A percentile compares a stretch with the other conserved stretches of the same genome.
Evolutionary conservation across 345 rosid species (phyloP).

Genomic region (Melastoma malabathricum): DNA sequence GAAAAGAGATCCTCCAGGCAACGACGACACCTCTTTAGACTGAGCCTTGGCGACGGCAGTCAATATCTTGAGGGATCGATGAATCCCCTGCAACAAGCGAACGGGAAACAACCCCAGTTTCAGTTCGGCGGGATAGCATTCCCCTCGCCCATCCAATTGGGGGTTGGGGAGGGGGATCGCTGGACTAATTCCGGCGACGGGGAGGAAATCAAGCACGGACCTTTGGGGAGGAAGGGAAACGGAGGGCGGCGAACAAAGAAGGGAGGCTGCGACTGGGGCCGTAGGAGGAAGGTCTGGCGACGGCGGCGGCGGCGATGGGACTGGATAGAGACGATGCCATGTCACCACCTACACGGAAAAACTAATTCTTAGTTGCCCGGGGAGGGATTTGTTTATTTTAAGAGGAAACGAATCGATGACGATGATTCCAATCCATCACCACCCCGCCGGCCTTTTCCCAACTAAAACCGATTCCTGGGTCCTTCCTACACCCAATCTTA

Average conservation of each 20-base stretch:
- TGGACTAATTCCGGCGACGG: slow-evolving; percentile 3
- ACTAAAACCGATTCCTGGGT: no score
- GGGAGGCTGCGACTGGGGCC: neutral
- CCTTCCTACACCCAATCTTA: no score
- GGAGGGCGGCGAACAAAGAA: neutral
- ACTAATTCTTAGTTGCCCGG: no score
- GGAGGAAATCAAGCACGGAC: slow-evolving; percentile 16
- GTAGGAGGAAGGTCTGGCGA: slow-evolving; percentile 5
- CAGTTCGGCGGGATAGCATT: no score
- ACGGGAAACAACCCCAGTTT: slow-evolving; percentile 1
- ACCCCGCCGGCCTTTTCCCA: no score
- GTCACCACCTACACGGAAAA: neutral
- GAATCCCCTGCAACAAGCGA: slow-evolving; percentile 19
- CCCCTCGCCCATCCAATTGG: neutral
- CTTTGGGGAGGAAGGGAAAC: neutral
- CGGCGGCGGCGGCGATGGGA: neutral
- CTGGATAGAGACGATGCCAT: slow-evolving; percentile 10
- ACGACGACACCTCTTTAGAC: slow-evolving; percentile 43
- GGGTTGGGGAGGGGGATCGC: neutral
- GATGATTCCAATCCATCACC: no score
- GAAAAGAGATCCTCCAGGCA: slow-evolving; percentile 22
- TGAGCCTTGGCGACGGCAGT: slow-evolving; percentile 44
- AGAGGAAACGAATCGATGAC: no score
- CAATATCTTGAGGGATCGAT: slow-evolving; percentile 22
- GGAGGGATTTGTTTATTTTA: no score